phyloP scores from a whole-genome alignment of 371 early-diverging fungal species.

The Syncephalis fuscata region DNA sequence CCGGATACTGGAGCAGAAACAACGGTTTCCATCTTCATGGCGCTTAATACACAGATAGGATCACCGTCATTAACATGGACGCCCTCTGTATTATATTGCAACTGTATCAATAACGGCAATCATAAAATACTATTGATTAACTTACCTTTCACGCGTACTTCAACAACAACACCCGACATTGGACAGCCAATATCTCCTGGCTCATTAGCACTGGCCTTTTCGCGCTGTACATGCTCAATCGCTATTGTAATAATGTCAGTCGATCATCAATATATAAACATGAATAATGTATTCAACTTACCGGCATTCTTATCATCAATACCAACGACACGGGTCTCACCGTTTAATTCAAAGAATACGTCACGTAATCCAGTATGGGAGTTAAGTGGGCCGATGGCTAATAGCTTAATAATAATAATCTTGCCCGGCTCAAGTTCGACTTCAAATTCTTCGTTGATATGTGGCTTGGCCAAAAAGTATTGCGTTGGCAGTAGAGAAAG shows the following conservation, averaged over 20 bases:
- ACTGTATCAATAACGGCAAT: too few relatives aligned
- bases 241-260: constrained; percentile 21
- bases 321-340: constrained; percentile 77
- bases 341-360: constrained; percentile 90
- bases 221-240: constrained; percentile 42
- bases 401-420: constrained; percentile 72
- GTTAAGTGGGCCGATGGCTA: constrained; percentile 77
- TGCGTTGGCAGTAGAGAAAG: constrained; percentile 75
- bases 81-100: constrained; percentile 22
- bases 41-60: constrained; percentile 73
- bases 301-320: constrained; percentile 24
- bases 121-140: too few relatives aligned
- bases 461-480: constrained; percentile 73
- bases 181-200: constrained; percentile 84
- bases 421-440: constrained; percentile 78
- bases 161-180: constrained; percentile 90
- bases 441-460: constrained; percentile 72
- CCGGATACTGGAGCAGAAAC: constrained; percentile 74
- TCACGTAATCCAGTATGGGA: constrained; percentile 61
- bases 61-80: constrained; percentile 73
- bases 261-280: too few relatives aligned
- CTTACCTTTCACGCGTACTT: constrained; percentile 52
- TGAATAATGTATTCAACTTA: too few relatives aligned
- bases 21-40: constrained; percentile 97
- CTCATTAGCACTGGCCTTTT: constrained; percentile 55